Base-by-base conservation (phyloP, 257 asterid genomes). In the Striga asiatica region DNA sequence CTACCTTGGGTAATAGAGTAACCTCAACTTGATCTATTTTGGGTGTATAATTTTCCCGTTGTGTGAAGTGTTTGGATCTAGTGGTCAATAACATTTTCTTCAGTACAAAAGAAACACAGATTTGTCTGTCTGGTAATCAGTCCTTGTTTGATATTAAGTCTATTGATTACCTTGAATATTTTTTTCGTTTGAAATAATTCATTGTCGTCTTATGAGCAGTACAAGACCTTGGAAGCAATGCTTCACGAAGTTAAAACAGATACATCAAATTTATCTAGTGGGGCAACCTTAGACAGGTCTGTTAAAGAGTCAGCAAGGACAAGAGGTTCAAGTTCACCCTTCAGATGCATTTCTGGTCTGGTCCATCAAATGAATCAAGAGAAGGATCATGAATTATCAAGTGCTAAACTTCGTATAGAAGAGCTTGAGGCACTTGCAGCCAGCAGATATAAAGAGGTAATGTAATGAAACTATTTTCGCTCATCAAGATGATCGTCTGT, bases 351-450 rank as follows among this genome's bases (percentile, higher is more conserved):
- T 35, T 60, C 86, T 68, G 83, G 79, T 65, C 55, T 88, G 60
- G 88, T 88, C 74, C 97, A 82, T 68, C 97, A 84, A 54, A 79
- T 82, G 91, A 82, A 88, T 70, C 77, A 69, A 69, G 97, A 88
- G 75, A 88, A 80, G 74, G 92, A 82, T 70, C 88, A 78, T 69
- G 95, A 88, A 69, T 50, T 80, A 72, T 71, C 81, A 10, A 67
- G 41, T 41, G 80, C 95, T 35, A 80, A 71, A 61, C 71, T 65
- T 37, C 97, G 78, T 19, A 78, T 82, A 59, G 91, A 84, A 66
- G 88, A 82, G 67, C 81, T 88, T 37, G 94, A 88, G 71, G 76
- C 84, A 32, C 56, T 82, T 66, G 76, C 71, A 6, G 86, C 86
- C 49, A 68, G 73, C 56, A 71, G 81, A 64, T 80, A 84, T 66